phyloP scores from a whole-genome alignment of 2,329 filamentous ascomycete species.

The Diaporthe sp. region DNA sequence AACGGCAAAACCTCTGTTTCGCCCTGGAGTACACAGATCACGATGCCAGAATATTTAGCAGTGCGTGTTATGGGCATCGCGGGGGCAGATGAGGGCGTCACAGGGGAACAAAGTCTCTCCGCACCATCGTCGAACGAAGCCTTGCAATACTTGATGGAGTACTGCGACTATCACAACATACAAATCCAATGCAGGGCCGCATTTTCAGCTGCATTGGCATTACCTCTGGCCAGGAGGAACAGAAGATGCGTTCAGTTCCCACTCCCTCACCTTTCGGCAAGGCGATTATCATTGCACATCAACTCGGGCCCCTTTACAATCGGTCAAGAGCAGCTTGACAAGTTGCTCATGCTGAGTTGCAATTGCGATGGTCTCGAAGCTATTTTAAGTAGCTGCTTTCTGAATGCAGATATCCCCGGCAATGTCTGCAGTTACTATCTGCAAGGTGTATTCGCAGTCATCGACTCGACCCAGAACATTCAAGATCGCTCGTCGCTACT shows the following conservation, averaged over 20 bases:
- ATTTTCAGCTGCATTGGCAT: not conserved
- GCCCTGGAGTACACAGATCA: not conserved
- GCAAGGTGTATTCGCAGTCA: not conserved
- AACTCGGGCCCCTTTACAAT: not conserved
- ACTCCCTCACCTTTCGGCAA: not conserved
- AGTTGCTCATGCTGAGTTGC: slow-evolving; percentile 1
- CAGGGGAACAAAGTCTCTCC: not conserved
- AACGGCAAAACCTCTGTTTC: not conserved
- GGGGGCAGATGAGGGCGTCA: not conserved
- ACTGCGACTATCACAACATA: not conserved
- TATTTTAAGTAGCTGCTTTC: not conserved
- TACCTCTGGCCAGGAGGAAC: not conserved
- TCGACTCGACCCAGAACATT: not conserved
- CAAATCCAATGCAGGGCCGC: not conserved
- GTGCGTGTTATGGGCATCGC: not conserved
- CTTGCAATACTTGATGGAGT: not conserved
- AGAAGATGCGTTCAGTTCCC: not conserved
- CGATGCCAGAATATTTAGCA: not conserved
- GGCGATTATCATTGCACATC: not conserved
- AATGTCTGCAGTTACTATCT: not conserved
- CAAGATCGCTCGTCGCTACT: not conserved
- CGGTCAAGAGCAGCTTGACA: not conserved
- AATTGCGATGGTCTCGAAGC: not conserved
- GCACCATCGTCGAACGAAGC: not conserved
- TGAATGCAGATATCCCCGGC: not conserved